Percentiles rank a stretch among this genome's conserved stretches.
Conservation (phyloP, 1,284 basidiomycete genomes). For the Ceratobasidium sp. region DNA sequence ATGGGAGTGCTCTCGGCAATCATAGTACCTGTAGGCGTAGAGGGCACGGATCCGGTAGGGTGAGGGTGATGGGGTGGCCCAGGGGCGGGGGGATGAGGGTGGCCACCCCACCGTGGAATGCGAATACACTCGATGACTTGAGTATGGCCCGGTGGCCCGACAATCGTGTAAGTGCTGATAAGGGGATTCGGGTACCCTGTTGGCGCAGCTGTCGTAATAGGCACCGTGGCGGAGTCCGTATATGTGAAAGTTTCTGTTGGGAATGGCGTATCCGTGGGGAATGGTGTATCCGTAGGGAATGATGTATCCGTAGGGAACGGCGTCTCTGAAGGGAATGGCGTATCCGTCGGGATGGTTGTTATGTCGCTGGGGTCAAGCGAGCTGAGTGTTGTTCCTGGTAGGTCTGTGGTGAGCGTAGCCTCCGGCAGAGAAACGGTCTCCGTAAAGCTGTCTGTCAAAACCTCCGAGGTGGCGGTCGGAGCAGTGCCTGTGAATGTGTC, state of each 20-base stretch:
- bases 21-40: neutral
- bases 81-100: neutral
- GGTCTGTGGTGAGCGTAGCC: neutral
- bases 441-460: no score
- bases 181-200: neutral
- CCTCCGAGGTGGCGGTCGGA: no score
- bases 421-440: neutral
- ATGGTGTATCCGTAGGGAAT: neutral
- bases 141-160: neutral
- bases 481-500: neutral
- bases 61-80: neutral
- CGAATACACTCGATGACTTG: conserved; percentile 11
- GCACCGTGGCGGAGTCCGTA: neutral
- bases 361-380: neutral
- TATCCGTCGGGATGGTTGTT: neutral
- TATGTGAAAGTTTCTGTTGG: neutral
- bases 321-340: no score
- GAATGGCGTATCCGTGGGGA: neutral
- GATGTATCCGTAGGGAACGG: neutral
- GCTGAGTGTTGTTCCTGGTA: no score
- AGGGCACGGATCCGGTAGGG: neutral
- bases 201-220: neutral
- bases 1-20: no score
- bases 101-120: conserved; percentile 1
- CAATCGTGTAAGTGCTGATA: conserved; percentile 18